Evolutionary conservation across 495 filamentous ascomycete species (phyloP).

Genomic region (Apodospora peruviana): DNA sequence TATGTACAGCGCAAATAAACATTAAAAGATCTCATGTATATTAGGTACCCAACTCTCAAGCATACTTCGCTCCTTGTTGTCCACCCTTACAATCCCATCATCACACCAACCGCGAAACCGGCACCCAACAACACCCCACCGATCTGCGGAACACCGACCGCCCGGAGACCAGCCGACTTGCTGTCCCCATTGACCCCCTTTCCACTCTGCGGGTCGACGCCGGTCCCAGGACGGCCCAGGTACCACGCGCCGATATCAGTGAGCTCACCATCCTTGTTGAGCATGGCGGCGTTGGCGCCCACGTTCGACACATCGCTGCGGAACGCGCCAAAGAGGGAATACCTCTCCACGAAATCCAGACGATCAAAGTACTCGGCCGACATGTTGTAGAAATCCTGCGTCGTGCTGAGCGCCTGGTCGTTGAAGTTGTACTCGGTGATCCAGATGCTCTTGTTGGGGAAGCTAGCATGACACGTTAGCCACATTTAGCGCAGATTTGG

Average conservation of each 20-base stretch:
- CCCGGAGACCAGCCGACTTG: not conserved
- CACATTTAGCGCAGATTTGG: not conserved
- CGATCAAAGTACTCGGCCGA: constrained; percentile 60
- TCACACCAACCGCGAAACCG: not conserved
- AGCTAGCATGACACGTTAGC: constrained; percentile 23
- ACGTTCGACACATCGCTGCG: constrained; percentile 60
- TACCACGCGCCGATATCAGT: constrained; percentile 76
- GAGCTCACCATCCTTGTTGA: constrained; percentile 53
- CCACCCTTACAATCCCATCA: too few species aligned
- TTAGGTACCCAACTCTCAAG: too few species aligned
- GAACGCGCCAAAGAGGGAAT: constrained; percentile 72
- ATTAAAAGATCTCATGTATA: too few species aligned
- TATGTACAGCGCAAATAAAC: too few species aligned
- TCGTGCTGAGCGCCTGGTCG: constrained; percentile 43
- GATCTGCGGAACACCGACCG: not conserved
- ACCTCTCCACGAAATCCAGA: constrained; percentile 53
- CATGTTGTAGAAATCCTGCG: constrained; percentile 61
- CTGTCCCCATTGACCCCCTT: not conserved
- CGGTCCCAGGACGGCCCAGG: constrained; percentile 50
- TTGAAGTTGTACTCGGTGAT: constrained; percentile 64
- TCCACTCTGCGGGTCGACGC: constrained; percentile 18
- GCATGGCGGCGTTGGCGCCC: constrained; percentile 61
- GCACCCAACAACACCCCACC: not conserved
- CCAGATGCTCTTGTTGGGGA: constrained; percentile 60
- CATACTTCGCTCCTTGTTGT: too few species aligned